Evolutionary conservation across 2,329 filamentous ascomycete species (phyloP).

Genomic region (Ophiosphaerella korrae): DNA sequence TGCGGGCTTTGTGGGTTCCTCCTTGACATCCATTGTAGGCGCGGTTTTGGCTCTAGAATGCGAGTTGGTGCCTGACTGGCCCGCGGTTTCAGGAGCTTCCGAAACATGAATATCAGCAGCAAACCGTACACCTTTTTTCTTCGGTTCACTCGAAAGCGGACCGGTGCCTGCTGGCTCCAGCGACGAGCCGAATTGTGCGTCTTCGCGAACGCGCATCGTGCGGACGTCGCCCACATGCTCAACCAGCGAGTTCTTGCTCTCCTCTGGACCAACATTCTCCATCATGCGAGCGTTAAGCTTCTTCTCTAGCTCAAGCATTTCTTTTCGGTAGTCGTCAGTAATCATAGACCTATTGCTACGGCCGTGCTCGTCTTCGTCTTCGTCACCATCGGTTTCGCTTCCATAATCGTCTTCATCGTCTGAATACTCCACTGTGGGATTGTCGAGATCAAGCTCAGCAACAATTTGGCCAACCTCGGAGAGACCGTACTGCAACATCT

Average conservation of each 20-base stretch:
- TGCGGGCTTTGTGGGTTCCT: slow-evolving; percentile 28
- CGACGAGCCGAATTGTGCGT: slow-evolving; percentile 43
- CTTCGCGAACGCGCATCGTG: slow-evolving; percentile 55
- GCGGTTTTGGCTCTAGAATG: slow-evolving; percentile 7
- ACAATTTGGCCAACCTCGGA: slow-evolving; percentile 90
- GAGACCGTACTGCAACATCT: slow-evolving; percentile 91
- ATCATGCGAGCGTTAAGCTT: slow-evolving; percentile 67
- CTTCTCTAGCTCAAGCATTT: slow-evolving; percentile 86
- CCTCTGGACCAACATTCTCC: slow-evolving; percentile 62
- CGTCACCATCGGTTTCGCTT: slow-evolving; percentile 58
- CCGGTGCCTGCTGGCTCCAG: slow-evolving; percentile 10
- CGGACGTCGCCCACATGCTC: slow-evolving; percentile 63
- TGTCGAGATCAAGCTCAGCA: slow-evolving; percentile 85
- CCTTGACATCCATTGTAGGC: slow-evolving; percentile 31
- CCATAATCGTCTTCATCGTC: slow-evolving; percentile 58
- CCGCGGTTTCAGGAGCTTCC: slow-evolving; percentile 40
- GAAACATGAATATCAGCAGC: slow-evolving; percentile 75
- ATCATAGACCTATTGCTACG: slow-evolving; percentile 71
- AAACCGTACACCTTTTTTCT: slow-evolving; percentile 79
- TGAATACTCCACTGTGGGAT: slow-evolving; percentile 59
- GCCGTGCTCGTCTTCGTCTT: slow-evolving; percentile 78
- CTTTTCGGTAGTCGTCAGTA: slow-evolving; percentile 73
- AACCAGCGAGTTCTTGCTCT: slow-evolving; percentile 41
- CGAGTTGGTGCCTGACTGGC: slow-evolving; percentile 18
- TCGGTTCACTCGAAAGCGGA: slow-evolving; percentile 6